Conservation (phyloP, 2,329 filamentous ascomycete species). For the Sporothrix pallida region DNA sequence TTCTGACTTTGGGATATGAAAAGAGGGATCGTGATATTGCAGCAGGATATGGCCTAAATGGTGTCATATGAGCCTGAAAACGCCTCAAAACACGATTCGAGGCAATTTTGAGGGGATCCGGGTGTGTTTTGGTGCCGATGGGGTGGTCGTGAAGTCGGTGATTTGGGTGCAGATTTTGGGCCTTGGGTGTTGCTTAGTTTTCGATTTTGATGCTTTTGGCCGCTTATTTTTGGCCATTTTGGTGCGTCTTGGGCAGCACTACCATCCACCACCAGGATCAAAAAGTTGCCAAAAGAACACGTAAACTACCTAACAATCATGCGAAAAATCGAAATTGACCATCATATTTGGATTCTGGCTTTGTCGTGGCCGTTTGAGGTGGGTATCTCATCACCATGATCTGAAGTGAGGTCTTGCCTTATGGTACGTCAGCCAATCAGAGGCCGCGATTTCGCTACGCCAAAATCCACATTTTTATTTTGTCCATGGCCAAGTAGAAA, state of each 20-base stretch:
- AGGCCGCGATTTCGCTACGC: not conserved
- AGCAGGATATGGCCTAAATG: not conserved
- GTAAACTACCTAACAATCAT: not conserved
- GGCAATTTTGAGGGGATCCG: not conserved
- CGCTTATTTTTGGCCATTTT: not conserved
- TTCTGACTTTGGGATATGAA: not conserved
- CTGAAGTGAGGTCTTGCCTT: slow-evolving; percentile 19
- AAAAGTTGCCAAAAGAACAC: not conserved
- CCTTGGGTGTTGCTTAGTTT: slow-evolving; percentile 16
- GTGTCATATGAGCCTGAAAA: not conserved
- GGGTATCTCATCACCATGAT: not conserved
- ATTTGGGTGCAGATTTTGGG: slow-evolving; percentile 7
- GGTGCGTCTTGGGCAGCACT: not conserved
- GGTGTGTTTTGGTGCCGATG: not conserved
- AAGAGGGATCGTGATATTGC: not conserved
- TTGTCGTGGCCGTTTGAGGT: not conserved
- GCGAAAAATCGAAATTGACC: too few species aligned
- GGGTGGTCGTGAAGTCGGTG: not conserved
- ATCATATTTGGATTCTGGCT: not conserved
- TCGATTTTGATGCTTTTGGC: slow-evolving; percentile 24
- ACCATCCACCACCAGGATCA: not conserved
- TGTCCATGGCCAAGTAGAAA: too few species aligned
- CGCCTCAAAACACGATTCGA: not conserved
- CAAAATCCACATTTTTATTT: not conserved
- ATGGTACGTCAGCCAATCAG: slow-evolving; percentile 26